Conservation (phyloP, 371 early-diverging fungal genomes). For the Caulochytrium protostelioides region DNA sequence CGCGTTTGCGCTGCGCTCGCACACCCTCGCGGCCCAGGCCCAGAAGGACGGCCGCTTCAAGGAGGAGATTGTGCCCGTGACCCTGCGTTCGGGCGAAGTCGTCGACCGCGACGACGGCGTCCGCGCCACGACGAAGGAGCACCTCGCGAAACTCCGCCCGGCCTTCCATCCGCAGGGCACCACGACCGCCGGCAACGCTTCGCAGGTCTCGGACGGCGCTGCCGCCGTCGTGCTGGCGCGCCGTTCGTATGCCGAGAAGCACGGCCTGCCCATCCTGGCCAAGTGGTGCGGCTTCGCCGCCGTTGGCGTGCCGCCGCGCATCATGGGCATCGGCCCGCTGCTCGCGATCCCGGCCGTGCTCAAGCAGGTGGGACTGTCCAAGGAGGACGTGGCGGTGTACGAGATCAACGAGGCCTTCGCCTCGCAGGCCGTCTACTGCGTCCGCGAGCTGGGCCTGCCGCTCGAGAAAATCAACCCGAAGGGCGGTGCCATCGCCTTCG, state of each 20-base stretch:
- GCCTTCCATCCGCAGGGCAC: slow-evolving; percentile 69
- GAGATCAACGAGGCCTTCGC: slow-evolving; percentile 96
- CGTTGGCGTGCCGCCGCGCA: slow-evolving; percentile 62
- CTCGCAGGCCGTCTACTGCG: slow-evolving; percentile 82
- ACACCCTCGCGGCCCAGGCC: slow-evolving; percentile 58
- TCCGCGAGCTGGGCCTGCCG: slow-evolving; percentile 64
- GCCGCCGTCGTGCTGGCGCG: slow-evolving; percentile 90
- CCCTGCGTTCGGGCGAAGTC: slow-evolving; percentile 34
- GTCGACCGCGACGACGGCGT: slow-evolving; percentile 81
- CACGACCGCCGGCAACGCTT: slow-evolving; percentile 94
- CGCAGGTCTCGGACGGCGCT: slow-evolving; percentile 96
- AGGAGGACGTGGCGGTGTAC: slow-evolving; percentile 45
- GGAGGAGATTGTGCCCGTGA: slow-evolving; percentile 80
- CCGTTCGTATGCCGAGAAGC: slow-evolving; percentile 71
- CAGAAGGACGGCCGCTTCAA: slow-evolving; percentile 76
- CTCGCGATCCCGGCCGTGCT: slow-evolving; percentile 78
- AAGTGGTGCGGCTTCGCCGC: slow-evolving; percentile 45
- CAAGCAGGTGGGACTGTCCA: slow-evolving; percentile 51
- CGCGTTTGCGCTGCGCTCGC: slow-evolving; percentile 59
- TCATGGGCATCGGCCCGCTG: slow-evolving; percentile 87
- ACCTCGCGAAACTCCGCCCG: slow-evolving; percentile 67
- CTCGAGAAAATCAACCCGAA: slow-evolving; percentile 86
- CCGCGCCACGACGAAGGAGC: slow-evolving; percentile 58
- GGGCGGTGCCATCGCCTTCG: slow-evolving; percentile 96
- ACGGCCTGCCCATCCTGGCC: slow-evolving; percentile 65